These are phyloP conservation scores for Selenicereus undatus DNA, from an alignment of 148 eudicot genomes.

Conservation along the genomic window DNA sequence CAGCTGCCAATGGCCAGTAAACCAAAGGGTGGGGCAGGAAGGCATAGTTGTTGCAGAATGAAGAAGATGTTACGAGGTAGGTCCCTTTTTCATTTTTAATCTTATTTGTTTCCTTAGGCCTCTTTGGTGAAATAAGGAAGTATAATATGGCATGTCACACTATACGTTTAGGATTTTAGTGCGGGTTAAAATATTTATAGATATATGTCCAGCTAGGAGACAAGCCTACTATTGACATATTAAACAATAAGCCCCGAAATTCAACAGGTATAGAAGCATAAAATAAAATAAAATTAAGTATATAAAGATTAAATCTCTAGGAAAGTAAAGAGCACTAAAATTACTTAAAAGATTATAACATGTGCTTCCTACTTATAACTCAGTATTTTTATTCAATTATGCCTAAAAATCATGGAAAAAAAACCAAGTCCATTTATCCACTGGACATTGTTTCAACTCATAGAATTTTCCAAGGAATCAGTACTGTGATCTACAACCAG, in stretches of 20 bases:
- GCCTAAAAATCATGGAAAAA: neutral
- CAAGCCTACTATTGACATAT: neutral
- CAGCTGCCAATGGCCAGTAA: neutral
- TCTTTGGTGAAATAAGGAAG: neutral
- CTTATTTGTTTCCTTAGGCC: neutral
- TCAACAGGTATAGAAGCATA: neutral
- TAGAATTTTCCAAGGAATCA: neutral
- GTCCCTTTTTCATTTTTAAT: neutral
- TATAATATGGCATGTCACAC: neutral
- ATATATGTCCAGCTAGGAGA: neutral
- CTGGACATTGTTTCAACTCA: neutral
- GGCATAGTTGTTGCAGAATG: neutral
- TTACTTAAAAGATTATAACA: neutral
- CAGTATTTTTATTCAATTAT: neutral
- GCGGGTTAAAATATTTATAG: neutral
- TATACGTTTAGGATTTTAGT: neutral
- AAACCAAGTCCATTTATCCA: neutral
- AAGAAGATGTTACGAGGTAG: neutral
- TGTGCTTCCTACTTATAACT: neutral
- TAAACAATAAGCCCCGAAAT: neutral
- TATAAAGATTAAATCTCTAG: neutral
- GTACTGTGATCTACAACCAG: neutral
- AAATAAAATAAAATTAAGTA: neutral
- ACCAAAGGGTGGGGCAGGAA: neutral
- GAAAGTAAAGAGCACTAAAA: neutral